Evolutionary conservation across 345 rosid species (phyloP).

Genomic region (Turnera subulata): DNA sequence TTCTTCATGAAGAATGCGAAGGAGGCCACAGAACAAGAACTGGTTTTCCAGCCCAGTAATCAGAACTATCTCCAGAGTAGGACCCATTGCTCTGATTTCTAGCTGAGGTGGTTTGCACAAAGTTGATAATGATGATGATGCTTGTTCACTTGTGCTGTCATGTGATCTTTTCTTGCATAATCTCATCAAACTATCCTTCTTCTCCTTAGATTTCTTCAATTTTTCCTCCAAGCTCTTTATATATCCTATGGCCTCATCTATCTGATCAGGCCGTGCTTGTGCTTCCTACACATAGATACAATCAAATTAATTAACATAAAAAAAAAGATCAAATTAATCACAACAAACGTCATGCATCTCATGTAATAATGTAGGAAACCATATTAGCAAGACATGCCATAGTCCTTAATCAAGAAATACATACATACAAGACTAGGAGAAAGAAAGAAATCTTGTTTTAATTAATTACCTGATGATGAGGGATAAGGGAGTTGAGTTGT

Average conservation of each 20-base stretch:
- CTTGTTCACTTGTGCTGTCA: neutral
- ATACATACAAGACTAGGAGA: neutral
- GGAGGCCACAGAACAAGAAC: conserved; percentile 30
- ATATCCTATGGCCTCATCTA: conserved; percentile 48
- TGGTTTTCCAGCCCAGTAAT: conserved; percentile 22
- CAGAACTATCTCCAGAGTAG: conserved; percentile 32
- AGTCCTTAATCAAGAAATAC: too few species aligned
- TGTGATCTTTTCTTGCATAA: conserved; percentile 23
- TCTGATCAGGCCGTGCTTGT: conserved; percentile 40
- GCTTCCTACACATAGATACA: conserved; percentile 28
- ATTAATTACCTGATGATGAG: conserved; percentile 17
- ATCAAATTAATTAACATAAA: neutral
- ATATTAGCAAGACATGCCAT: too few species aligned
- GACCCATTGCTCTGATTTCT: conserved; percentile 33
- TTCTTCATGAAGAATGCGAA: conserved; percentile 40
- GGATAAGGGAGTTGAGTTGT: conserved; percentile 45
- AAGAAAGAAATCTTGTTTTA: too few species aligned
- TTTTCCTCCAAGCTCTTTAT: conserved; percentile 33
- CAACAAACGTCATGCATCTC: too few species aligned
- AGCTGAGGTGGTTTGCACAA: conserved; percentile 30
- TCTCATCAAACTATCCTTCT: conserved; percentile 25
- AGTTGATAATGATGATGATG: too few species aligned
- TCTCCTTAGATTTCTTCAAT: conserved; percentile 29
- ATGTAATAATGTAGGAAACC: too few species aligned
- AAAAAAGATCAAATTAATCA: neutral